phyloP scores from a whole-genome alignment of 2,329 filamentous ascomycete species.

The Claviceps spartinae region DNA sequence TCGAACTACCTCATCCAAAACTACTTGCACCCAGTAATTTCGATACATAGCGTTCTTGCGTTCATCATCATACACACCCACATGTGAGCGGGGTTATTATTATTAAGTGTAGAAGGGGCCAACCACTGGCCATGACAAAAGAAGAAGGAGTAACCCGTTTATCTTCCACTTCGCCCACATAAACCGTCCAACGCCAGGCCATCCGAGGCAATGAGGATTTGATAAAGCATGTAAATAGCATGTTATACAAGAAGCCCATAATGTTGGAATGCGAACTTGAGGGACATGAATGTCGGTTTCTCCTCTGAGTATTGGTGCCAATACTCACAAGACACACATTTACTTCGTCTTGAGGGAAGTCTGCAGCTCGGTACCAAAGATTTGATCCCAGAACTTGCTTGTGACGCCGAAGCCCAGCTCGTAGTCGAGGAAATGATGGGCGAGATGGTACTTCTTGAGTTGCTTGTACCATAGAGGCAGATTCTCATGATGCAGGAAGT shows the following conservation, averaged over 20 bases:
- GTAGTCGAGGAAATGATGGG: constrained; percentile 96
- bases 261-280: not conserved
- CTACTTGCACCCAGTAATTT: not conserved
- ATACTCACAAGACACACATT: not conserved
- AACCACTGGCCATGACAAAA: not conserved
- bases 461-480: constrained; percentile 80
- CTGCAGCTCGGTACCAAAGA: constrained; percentile 78
- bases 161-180: not conserved
- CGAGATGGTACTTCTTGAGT: constrained; percentile 94
- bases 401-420: constrained; percentile 96
- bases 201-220: not conserved
- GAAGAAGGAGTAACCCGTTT: constrained; percentile 1
- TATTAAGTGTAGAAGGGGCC: not conserved
- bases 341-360: constrained; percentile 22
- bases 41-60: not conserved
- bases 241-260: not conserved
- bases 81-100: not conserved
- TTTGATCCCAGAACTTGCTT: constrained; percentile 83
- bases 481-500: constrained; percentile 93
- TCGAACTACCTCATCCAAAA: not conserved
- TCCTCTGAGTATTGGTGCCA: no score
- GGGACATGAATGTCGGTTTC: not conserved
- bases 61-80: constrained; percentile 1
- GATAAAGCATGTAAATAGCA: constrained; percentile 8
- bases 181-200: constrained; percentile 5